Conservation (phyloP, 108 stramenopile genomes). For the Ochromonas danica region DNA sequence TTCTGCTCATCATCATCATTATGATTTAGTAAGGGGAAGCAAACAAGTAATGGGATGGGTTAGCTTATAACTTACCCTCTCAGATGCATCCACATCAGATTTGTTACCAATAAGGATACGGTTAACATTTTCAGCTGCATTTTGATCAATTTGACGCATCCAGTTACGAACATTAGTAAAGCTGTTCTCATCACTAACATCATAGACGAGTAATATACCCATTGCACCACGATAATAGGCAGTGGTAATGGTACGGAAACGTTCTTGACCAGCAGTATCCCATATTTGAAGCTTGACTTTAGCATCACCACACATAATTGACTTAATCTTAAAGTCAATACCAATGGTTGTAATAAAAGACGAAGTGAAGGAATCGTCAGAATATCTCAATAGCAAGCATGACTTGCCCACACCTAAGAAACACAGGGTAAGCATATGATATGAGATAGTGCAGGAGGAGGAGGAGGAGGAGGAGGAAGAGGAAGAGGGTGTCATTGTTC, state of each 20-base stretch:
- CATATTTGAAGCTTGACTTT: conserved; percentile 94
- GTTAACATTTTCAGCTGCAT: conserved; percentile 51
- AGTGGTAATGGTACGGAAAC: conserved; percentile 62
- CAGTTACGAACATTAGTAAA: conserved; percentile 47
- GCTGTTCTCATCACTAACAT: conserved; percentile 40
- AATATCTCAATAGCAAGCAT: conserved; percentile 52
- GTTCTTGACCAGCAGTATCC: conserved; percentile 97
- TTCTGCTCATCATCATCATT: conserved; percentile 32
- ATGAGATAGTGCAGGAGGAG: too few species aligned
- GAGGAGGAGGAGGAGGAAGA: too few species aligned
- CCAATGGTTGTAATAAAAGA: conserved; percentile 56
- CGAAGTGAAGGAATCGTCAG: conserved; percentile 47
- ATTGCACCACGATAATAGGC: conserved; percentile 53
- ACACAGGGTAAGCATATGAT: conserved; percentile 8
- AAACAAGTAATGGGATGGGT: conserved; percentile 9
- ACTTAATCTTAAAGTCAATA: conserved; percentile 57
- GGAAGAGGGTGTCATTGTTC: too few species aligned
- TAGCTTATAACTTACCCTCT: conserved; percentile 38
- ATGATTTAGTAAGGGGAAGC: conserved; percentile 30
- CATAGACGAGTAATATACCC: conserved; percentile 51
- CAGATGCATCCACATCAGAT: conserved; percentile 46
- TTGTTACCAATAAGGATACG: conserved; percentile 54
- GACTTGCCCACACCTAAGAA: conserved; percentile 57
- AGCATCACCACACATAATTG: conserved; percentile 40
- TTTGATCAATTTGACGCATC: conserved; percentile 56